phyloP scores from a whole-genome alignment of 495 filamentous ascomycete species.

The Trichoderma gamsii region DNA sequence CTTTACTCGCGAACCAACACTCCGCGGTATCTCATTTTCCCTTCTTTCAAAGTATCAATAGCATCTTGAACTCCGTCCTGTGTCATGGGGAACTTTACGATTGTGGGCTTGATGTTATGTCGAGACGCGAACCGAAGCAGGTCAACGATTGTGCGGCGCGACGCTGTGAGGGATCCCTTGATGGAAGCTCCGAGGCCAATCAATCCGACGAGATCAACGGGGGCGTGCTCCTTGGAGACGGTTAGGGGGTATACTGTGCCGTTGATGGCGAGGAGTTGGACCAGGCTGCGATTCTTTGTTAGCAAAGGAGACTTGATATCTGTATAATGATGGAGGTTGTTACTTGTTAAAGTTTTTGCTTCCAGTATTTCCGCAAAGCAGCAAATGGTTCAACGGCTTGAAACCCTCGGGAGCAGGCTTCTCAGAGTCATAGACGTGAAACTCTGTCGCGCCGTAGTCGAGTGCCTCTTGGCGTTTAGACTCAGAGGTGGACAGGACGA shows the following conservation, averaged over 20 bases:
- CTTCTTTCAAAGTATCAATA: conserved; percentile 45
- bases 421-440: neutral
- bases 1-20: conserved; percentile 27
- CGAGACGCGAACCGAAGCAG: conserved; percentile 52
- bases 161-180: neutral
- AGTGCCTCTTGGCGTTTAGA: neutral
- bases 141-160: neutral
- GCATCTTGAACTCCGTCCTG: conserved; percentile 47
- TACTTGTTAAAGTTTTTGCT: neutral
- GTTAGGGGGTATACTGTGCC: neutral
- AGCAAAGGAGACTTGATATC: neutral
- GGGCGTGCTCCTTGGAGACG: neutral
- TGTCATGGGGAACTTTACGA: conserved; percentile 51
- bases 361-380: neutral
- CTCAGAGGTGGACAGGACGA: conserved; percentile 35
- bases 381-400: neutral
- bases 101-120: conserved; percentile 51
- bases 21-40: conserved; percentile 54
- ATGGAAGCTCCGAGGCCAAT: neutral
- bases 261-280: neutral
- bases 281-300: neutral
- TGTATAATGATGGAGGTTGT: too few relatives aligned
- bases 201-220: neutral
- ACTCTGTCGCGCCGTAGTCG: neutral
- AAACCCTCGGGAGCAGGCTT: neutral